Conservation (phyloP, 192 early-diverging fungal genomes). For the Mortierella claussenii region DNA sequence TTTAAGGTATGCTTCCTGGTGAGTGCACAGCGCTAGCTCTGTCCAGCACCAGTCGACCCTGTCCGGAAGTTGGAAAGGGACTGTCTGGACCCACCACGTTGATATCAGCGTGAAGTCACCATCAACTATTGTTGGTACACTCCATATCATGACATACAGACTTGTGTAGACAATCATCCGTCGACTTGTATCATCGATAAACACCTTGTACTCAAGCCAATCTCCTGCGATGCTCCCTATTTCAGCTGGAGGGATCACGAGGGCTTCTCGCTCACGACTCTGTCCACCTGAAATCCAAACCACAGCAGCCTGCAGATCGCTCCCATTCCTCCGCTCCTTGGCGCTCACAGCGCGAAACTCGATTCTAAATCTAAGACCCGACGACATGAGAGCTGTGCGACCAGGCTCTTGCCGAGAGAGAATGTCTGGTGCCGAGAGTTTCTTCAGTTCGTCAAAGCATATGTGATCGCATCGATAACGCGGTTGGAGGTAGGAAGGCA, state of each 20-base stretch:
- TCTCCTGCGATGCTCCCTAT: background rate
- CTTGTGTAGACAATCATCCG: background rate
- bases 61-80: background rate
- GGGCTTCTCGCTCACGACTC: background rate
- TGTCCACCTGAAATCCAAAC: background rate
- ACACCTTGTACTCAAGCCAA: background rate
- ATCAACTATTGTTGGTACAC: constrained; percentile 6
- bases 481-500: background rate
- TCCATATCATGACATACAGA: constrained; percentile 11
- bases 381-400: no score
- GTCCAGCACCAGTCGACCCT: background rate
- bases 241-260: constrained; percentile 1
- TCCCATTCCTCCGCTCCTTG: background rate
- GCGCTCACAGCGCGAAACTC: background rate
- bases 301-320: background rate
- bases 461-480: background rate
- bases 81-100: background rate
- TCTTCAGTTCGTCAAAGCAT: background rate
- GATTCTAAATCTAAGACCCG: constrained; percentile 5
- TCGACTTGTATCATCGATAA: background rate
- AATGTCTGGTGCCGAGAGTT: background rate
- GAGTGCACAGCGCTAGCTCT: background rate
- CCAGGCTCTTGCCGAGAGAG: background rate
- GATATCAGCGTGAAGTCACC: background rate
- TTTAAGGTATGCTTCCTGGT: background rate